These are phyloP conservation scores for Arachis stenosperma DNA, from an alignment of 306 rosid genomes.

Conservation along the genomic window DNA sequence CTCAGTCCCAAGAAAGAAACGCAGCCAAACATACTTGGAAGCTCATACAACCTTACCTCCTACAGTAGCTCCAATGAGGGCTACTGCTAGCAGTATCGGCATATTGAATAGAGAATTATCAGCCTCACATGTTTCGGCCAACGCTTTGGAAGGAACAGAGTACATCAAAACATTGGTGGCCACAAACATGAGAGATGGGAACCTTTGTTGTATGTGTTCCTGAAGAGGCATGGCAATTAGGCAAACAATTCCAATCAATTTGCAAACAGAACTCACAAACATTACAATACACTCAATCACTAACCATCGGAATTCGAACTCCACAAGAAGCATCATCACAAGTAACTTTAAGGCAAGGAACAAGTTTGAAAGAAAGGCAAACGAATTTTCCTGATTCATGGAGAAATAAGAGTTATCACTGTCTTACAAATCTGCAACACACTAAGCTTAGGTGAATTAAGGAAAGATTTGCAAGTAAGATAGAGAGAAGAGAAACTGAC, in stretches of 20 bases:
- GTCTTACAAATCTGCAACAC: background rate
- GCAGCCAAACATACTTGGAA: background rate
- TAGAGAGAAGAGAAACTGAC: slow-evolving; percentile 40
- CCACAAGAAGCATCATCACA: slow-evolving; percentile 30
- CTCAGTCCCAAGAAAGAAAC: no score
- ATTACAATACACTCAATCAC: background rate
- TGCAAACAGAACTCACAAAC: background rate
- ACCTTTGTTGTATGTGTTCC: slow-evolving; percentile 52
- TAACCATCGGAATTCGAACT: slow-evolving; percentile 79
- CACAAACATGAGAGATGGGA: slow-evolving; percentile 57
- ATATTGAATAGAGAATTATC: slow-evolving; percentile 67
- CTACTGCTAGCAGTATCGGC: slow-evolving; percentile 85
- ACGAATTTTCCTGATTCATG: slow-evolving; percentile 62
- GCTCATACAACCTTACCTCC: slow-evolving; percentile 71
- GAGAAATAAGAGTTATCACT: slow-evolving; percentile 28
- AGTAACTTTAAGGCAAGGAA: slow-evolving; percentile 39
- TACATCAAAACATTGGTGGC: slow-evolving; percentile 64
- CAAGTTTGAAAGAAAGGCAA: slow-evolving; percentile 48
- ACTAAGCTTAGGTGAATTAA: background rate
- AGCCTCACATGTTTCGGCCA: slow-evolving; percentile 92
- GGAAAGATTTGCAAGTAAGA: background rate
- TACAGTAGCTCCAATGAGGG: slow-evolving; percentile 94
- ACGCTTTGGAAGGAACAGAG: slow-evolving; percentile 66
- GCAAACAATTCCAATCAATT: slow-evolving; percentile 20
- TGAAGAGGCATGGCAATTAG: slow-evolving; percentile 27